These are phyloP conservation scores for Austroboletus festivus DNA, from an alignment of 768 basidiomycete genomes.

Conservation along the genomic window DNA sequence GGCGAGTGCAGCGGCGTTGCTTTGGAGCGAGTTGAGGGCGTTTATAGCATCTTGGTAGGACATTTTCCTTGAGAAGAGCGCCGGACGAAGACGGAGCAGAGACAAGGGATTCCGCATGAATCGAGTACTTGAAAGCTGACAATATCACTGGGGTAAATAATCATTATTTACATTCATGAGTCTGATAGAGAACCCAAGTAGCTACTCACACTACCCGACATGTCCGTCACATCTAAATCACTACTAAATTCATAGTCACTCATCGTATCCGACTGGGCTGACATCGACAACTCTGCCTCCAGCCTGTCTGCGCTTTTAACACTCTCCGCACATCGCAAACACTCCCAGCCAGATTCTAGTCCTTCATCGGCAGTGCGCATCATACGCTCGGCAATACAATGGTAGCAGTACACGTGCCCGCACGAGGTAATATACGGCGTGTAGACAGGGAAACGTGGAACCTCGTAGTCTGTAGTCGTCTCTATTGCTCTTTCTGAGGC, in stretches of 20 bases:
- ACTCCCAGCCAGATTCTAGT: slow-evolving; percentile 64
- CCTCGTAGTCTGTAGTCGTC: slow-evolving; percentile 26
- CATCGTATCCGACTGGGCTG: slow-evolving; percentile 26
- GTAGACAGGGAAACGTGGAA: slow-evolving; percentile 65
- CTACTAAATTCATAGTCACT: slow-evolving; percentile 63
- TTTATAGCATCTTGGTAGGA: slow-evolving; percentile 74
- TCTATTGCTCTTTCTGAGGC: slow-evolving; percentile 10
- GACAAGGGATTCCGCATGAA: slow-evolving; percentile 1
- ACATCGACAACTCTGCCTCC: slow-evolving; percentile 29
- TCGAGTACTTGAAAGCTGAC: too few species aligned
- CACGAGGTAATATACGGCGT: slow-evolving; percentile 83
- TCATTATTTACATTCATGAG: slow-evolving; percentile 8
- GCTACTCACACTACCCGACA: slow-evolving; percentile 49
- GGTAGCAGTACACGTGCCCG: slow-evolving; percentile 89
- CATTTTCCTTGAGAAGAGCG: slow-evolving; percentile 43
- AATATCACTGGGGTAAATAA: too few species aligned
- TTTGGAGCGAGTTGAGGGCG: slow-evolving; percentile 77
- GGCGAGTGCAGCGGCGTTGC: slow-evolving; percentile 90
- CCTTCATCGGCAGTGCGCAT: slow-evolving; percentile 68
- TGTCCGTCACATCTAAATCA: slow-evolving; percentile 43
- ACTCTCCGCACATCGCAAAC: slow-evolving; percentile 70
- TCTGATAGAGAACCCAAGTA: slow-evolving; percentile 36
- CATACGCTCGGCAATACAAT: slow-evolving; percentile 84
- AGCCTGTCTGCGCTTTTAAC: slow-evolving; percentile 65
- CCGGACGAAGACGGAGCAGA: slow-evolving; percentile 4